Evolutionary conservation across 192 early-diverging fungal species (phyloP), one percentile per base, ranked within the genome.

Genomic region (Thamnidium elegans): DNA sequence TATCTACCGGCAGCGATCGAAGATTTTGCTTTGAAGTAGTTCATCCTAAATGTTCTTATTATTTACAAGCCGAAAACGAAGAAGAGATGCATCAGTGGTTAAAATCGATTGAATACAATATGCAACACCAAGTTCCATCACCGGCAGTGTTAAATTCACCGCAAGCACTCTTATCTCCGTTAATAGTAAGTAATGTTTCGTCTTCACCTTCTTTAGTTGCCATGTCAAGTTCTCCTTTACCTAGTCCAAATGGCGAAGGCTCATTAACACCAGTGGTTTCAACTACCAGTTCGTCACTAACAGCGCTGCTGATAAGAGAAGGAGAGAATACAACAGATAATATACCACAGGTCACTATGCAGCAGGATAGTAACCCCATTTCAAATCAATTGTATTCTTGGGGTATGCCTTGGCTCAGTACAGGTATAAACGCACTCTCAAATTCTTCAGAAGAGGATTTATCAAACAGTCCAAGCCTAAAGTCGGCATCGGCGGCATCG

Each of bases 1-100:
- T 81, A 11, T 79, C 77, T 26, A 65, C 50, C 7, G 79, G 79
- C 14, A 74, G 79, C 55, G 90, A 92, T 45, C 76, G 90, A 11
- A 70, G 89, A 17, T 91, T 83, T 72, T 88, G 84, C 55, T 92
- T 92, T 62, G 88, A 90, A 60, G 73, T 91, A 3, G 72, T 81
- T 9, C 86, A 81, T 53, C 67, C 79, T 3, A 81, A 82, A 23
- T 84, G 85, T 34, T 72, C 76, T 1, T 81, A 81, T 30, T 59
- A 84, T 7, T 50, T 87, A 14, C 81, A 84, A 69, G 89, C 90
- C 7, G 90, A 92, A 70, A 88, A 79, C 10, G 89, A 90, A 58
- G 73, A 81, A 7, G 88, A 91, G 0, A 74, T 91, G 77, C 67
- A 75, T 36, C 74, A 77, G 23, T 92, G 90, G 90, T 78, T 89